Base-by-base conservation (phyloP, 2,329 filamentous ascomycete genomes). In the Aspergillus hortae region DNA sequence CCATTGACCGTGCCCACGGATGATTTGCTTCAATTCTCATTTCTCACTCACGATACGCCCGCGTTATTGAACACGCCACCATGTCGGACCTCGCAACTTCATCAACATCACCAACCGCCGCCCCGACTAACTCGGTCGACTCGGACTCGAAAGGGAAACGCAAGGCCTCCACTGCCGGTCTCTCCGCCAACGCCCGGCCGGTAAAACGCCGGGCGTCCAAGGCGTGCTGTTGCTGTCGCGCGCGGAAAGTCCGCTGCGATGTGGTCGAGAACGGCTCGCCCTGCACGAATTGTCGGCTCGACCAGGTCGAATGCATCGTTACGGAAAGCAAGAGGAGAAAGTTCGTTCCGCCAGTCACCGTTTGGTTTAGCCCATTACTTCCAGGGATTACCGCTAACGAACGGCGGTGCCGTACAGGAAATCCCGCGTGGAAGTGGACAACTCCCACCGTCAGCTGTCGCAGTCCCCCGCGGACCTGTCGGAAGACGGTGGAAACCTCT, bases 171-270 rank as follows among this genome's bases (percentile, higher is more conserved):
- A 72, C 77, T 52, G 81, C 82, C 23, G 81, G 81, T 25, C 69
- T 85, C 42, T 74, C 80, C 49, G 74, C 74, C 56, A 71, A 74
- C 51, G 70, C 77, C 65, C 76, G 80, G 53, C 82, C 82, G 49
- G 83, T 86, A 48, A 96, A 96, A 74, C 82, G 91, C 65, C 83
- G 92, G 66, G 91, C 92, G n/a, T 90, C 91, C 9, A 89, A 92
- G 62, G 92, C 92, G 15, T 96, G 92, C 70, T 89, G 90, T 56
- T 90, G 88, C 62, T 96, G 92, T 73, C 83, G 92, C 63, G 86
- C 88, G 52, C 85, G 92, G 67, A 96, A 96, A 71, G 92, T 96
- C 40, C 84, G 92, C 52, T 96, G 92, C 76, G 92, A 96, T 75
- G 91, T 96, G 51, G 90, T 94, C 53, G 90, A 95, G 71, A 83